Evolutionary conservation across 139 green algal species (phyloP).

Genomic region (Closterium sp.): DNA sequence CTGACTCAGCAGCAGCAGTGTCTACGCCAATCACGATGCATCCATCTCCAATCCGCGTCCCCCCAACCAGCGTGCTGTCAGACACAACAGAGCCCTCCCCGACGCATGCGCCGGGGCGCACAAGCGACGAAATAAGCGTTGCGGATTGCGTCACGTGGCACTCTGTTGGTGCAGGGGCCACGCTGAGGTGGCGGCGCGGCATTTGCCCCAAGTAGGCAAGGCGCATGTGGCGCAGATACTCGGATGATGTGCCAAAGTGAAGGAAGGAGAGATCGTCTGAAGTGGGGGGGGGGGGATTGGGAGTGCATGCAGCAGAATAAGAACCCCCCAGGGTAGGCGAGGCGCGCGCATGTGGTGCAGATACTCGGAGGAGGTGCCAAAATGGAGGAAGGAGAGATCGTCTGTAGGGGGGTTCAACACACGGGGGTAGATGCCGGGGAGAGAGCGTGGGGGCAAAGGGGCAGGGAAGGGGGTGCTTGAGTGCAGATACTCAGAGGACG

Average conservation of each 20-base stretch:
- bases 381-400: slow-evolving; percentile 13
- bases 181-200: slow-evolving; percentile 42
- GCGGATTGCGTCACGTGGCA: slow-evolving; percentile 36
- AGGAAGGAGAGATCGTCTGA: slow-evolving; percentile 43
- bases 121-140: background rate
- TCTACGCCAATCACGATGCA: slow-evolving; percentile 35
- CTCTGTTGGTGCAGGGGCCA: background rate
- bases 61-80: background rate
- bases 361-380: background rate
- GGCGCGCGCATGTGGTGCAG: background rate
- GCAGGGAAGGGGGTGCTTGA: background rate
- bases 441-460: background rate
- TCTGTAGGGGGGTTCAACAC: slow-evolving; percentile 4
- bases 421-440: too few relatives aligned
- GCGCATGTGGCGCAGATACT: slow-evolving; percentile 41
- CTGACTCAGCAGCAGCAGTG: slow-evolving; percentile 1
- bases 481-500: too few relatives aligned
- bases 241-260: slow-evolving; percentile 41
- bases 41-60: slow-evolving; percentile 1
- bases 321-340: background rate
- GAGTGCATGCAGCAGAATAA: background rate
- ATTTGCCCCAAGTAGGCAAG: slow-evolving; percentile 4
- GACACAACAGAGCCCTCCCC: slow-evolving; percentile 30
- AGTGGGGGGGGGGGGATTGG: background rate
- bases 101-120: background rate